Evolutionary conservation across 306 rosid genomes (phyloP).

Genomic region (Rubus parviflorus): DNA sequence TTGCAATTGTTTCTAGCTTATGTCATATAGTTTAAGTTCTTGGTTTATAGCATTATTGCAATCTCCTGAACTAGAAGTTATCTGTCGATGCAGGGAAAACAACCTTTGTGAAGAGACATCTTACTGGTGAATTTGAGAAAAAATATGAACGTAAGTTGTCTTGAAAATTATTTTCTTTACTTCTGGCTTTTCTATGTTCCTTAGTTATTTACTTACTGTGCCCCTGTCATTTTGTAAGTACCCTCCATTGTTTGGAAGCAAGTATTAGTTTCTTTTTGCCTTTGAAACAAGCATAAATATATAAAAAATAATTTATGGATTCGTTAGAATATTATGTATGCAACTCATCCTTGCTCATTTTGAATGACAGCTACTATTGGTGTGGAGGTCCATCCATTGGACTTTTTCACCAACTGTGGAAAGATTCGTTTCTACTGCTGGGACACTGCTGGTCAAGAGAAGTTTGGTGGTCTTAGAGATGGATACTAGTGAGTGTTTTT

Average conservation of each 20-base stretch:
- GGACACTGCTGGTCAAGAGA: conserved; percentile 85
- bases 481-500: conserved; percentile 55
- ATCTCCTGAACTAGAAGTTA: neutral
- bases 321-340: neutral
- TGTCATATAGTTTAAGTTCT: neutral
- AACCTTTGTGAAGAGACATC: conserved; percentile 76
- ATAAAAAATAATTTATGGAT: too few relatives aligned
- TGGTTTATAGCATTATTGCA: neutral
- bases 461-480: conserved; percentile 78
- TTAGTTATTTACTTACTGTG: neutral
- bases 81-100: conserved; percentile 58
- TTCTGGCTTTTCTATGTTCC: neutral
- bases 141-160: conserved; percentile 65
- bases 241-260: neutral
- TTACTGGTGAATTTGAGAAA: conserved; percentile 78
- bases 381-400: conserved; percentile 79
- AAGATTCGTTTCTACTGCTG: conserved; percentile 76
- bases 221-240: neutral
- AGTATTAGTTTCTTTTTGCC: neutral
- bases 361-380: conserved; percentile 66
- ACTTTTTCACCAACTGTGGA: conserved; percentile 77
- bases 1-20: neutral
- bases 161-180: neutral
- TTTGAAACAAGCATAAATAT: neutral
- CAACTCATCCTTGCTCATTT: neutral